Conservation (phyloP, 2,329 filamentous ascomycete species). For the Diplocarpon mali region DNA sequence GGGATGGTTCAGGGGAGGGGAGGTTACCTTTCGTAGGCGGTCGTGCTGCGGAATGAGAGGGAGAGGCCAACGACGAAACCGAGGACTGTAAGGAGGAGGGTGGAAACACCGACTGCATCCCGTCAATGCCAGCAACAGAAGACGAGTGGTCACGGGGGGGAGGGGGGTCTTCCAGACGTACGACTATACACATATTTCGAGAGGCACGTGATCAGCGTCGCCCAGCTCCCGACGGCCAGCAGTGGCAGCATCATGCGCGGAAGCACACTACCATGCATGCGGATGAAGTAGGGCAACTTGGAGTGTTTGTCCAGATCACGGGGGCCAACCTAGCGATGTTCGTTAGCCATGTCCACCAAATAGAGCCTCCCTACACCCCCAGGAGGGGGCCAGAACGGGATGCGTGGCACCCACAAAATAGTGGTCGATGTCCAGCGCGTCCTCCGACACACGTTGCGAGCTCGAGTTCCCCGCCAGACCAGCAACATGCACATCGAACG, state of each 20-base stretch:
- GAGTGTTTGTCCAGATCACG: conserved; percentile 62
- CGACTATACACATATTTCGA: conserved; percentile 9
- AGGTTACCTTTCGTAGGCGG: conserved; percentile 56
- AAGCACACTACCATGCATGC: conserved; percentile 63
- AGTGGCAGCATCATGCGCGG: conserved; percentile 66
- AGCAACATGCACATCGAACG: not conserved
- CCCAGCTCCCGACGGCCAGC: conserved; percentile 50
- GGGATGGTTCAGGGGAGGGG: too few species aligned
- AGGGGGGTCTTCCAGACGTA: not conserved
- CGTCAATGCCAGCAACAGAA: not conserved
- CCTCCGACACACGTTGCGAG: not conserved
- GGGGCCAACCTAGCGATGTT: conserved; percentile 36
- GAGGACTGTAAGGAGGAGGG: conserved; percentile 60
- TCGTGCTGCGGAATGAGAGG: conserved; percentile 65
- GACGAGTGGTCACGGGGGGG: not conserved
- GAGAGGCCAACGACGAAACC: conserved; percentile 74
- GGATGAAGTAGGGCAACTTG: conserved; percentile 67
- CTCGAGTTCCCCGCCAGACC: not conserved
- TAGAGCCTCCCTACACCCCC: not conserved
- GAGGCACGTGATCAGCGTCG: conserved; percentile 53
- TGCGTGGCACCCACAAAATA: not conserved
- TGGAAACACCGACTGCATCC: conserved; percentile 41
- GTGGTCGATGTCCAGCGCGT: conserved; percentile 1
- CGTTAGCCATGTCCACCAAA: not conserved
- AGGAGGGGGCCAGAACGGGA: not conserved